Evolutionary conservation across 1,139 yeast species (phyloP).

Genomic region (Trichomonascaceae sp.): DNA sequence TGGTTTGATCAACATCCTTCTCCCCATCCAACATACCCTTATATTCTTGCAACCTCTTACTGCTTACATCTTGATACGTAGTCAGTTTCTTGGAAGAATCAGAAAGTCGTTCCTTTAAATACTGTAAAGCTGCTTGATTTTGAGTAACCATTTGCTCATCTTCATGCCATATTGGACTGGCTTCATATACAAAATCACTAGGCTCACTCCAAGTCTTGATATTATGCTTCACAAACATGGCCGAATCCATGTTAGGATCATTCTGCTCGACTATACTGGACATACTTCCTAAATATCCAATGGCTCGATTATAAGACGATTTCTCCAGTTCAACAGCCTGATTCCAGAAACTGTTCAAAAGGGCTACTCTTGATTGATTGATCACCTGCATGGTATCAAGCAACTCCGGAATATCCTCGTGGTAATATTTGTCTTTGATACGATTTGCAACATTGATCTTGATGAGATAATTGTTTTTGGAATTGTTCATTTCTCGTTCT

Average conservation of each 20-base stretch:
- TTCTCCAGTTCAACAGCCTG: conserved; percentile 62
- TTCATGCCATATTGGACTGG: conserved; percentile 95
- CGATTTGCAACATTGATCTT: conserved; percentile 81
- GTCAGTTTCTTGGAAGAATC: conserved; percentile 26
- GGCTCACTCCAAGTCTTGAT: conserved; percentile 76
- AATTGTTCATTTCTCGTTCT: conserved; percentile 75
- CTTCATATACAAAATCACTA: conserved; percentile 72
- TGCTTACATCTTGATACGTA: conserved; percentile 29
- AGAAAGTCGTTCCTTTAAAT: conserved; percentile 55
- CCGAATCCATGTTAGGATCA: conserved; percentile 67
- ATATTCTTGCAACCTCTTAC: conserved; percentile 25
- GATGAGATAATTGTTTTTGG: conserved; percentile 77
- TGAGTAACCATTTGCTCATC: conserved; percentile 70
- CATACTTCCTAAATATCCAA: conserved; percentile 47
- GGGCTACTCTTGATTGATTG: conserved; percentile 70
- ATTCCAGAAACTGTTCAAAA: conserved; percentile 63
- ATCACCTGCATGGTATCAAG: conserved; percentile 81
- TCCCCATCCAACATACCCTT: conserved; percentile 24
- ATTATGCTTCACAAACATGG: conserved; percentile 93
- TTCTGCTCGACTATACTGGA: conserved; percentile 63
- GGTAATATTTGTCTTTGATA: conserved; percentile 83
- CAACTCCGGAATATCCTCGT: conserved; percentile 89
- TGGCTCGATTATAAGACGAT: conserved; percentile 47
- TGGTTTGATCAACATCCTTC: conserved; percentile 25
- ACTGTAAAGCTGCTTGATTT: conserved; percentile 56